Percentiles rank a stretch among this genome's conserved stretches.
Evolutionary conservation across 2,329 filamentous ascomycete genomes (phyloP).

Genomic region (Fusarium sp.): DNA sequence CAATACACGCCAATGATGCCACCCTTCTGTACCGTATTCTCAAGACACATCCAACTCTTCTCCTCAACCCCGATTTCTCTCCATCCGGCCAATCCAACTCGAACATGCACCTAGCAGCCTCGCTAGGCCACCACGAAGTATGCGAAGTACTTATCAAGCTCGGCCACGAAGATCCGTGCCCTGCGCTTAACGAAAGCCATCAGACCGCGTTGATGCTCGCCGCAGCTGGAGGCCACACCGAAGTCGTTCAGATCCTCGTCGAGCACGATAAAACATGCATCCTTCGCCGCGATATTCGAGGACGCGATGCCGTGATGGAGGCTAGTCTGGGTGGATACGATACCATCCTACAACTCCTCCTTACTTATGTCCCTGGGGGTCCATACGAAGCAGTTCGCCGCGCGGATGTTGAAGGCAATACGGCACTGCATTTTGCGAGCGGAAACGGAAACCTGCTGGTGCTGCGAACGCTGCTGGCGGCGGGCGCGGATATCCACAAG

Average conservation of each 20-base stretch:
- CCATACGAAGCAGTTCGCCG: constrained; percentile 65
- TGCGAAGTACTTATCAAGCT: constrained; percentile 77
- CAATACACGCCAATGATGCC: constrained; percentile 80
- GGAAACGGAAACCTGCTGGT: constrained; percentile 84
- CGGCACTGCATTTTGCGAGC: constrained; percentile 86
- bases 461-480: constrained; percentile 79
- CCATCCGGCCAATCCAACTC: constrained; percentile 80
- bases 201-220: constrained; percentile 88
- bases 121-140: constrained; percentile 77
- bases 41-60: constrained; percentile 74
- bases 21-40: constrained; percentile 83
- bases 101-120: constrained; percentile 83
- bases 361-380: constrained; percentile 71
- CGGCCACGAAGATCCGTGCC: constrained; percentile 79
- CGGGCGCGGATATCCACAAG: constrained; percentile 79
- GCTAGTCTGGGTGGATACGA: constrained; percentile 72
- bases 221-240: constrained; percentile 75
- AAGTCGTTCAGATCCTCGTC: constrained; percentile 79
- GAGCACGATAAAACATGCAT: constrained; percentile 73
- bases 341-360: constrained; percentile 72
- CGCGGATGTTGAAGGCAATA: constrained; percentile 81
- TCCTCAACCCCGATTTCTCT: constrained; percentile 84
- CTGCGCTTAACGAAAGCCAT: constrained; percentile 82
- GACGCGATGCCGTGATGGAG: constrained; percentile 79
- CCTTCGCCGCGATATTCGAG: constrained; percentile 72